phyloP scores from a whole-genome alignment of 768 basidiomycete genomes.

The Termitomyces sp. region DNA sequence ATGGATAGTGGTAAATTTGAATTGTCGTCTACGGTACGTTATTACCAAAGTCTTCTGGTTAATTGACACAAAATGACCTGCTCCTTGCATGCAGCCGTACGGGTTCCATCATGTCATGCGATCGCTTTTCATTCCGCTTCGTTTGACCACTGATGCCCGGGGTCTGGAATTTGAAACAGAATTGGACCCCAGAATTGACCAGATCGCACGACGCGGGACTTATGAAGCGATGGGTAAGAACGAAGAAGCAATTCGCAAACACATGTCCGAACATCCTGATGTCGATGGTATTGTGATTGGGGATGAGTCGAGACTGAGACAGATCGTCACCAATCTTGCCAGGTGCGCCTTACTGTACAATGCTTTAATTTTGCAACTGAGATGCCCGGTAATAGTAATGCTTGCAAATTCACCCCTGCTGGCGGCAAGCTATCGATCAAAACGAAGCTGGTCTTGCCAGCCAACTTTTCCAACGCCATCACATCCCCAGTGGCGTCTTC shows the following conservation, averaged over 20 bases:
- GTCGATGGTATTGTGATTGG: slow-evolving; percentile 74
- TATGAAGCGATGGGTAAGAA: slow-evolving; percentile 57
- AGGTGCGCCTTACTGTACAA: slow-evolving; percentile 39
- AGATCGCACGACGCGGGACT: slow-evolving; percentile 57
- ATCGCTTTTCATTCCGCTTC: slow-evolving; percentile 67
- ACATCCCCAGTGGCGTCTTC: not conserved
- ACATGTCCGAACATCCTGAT: slow-evolving; percentile 41
- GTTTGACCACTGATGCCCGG: slow-evolving; percentile 63
- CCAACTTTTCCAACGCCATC: not conserved
- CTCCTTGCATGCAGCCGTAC: slow-evolving; percentile 46
- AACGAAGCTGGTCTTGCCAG: slow-evolving; percentile 54
- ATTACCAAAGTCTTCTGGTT: not conserved
- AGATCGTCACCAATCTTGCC: slow-evolving; percentile 81
- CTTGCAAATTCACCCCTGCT: slow-evolving; percentile 73
- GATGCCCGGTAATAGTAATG: slow-evolving; percentile 45
- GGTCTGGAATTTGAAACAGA: slow-evolving; percentile 63
- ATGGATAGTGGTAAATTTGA: slow-evolving; percentile 89
- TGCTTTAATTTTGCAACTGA: not conserved
- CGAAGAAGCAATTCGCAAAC: slow-evolving; percentile 33
- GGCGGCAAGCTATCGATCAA: slow-evolving; percentile 66
- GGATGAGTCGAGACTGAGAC: slow-evolving; percentile 78
- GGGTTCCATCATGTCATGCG: slow-evolving; percentile 76
- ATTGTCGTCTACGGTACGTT: slow-evolving; percentile 48
- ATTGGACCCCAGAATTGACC: slow-evolving; percentile 65
- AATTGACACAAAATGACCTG: slow-evolving; percentile 4